phyloP scores from a whole-genome alignment of 768 basidiomycete species.

The Chiua virens region DNA sequence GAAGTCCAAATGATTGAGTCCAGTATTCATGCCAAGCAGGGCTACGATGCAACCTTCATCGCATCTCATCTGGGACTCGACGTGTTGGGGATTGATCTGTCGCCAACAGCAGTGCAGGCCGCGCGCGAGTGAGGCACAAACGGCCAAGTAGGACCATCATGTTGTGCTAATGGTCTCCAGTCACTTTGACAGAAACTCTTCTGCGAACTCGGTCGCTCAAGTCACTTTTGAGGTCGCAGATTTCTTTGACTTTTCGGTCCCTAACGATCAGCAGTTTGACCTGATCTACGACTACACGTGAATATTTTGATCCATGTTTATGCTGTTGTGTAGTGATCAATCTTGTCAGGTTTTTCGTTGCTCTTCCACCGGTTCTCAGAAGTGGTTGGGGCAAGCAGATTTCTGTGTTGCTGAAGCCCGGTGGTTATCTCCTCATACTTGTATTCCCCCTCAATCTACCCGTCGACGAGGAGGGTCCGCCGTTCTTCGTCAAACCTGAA shows the following conservation, averaged over 20 bases:
- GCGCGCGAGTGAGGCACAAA: conserved; percentile 19
- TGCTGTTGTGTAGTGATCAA: not conserved
- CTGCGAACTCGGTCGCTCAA: no score
- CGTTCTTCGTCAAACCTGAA: conserved; percentile 58
- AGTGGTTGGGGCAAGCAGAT: conserved; percentile 60
- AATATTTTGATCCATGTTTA: not conserved
- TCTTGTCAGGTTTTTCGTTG: conserved; percentile 53
- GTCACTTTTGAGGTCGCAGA: conserved; percentile 20
- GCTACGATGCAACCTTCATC: conserved; percentile 18
- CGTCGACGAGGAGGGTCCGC: conserved; percentile 54
- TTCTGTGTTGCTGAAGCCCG: conserved; percentile 53
- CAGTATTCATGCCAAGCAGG: conserved; percentile 9
- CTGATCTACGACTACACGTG: conserved; percentile 21
- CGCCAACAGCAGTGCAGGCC: conserved; percentile 12
- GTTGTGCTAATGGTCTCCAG: no score
- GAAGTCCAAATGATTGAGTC: not conserved
- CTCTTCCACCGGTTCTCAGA: conserved; percentile 57
- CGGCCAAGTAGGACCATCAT: no score
- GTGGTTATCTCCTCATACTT: conserved; percentile 61
- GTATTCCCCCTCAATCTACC: conserved; percentile 55
- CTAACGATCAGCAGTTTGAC: conserved; percentile 10
- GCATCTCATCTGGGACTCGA: conserved; percentile 19
- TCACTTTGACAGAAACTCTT: no score
- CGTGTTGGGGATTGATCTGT: conserved; percentile 18
- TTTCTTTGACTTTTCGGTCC: conserved; percentile 20